Evolutionary conservation across 257 asterid genomes (phyloP).

Genomic region (Linderniella brevidens): DNA sequence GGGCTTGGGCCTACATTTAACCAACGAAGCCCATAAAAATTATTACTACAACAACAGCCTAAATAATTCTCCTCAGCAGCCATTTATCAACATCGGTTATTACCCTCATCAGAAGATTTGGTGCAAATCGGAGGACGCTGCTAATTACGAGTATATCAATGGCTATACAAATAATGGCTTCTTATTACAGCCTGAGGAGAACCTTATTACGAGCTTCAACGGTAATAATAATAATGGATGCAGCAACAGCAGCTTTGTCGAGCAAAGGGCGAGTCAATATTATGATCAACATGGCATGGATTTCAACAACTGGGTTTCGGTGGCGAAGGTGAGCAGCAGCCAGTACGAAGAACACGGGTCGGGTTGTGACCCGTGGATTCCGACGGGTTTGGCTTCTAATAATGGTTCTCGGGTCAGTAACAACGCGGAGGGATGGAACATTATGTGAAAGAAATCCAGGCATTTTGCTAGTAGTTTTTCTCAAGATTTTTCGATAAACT

Average conservation of each 20-base stretch:
- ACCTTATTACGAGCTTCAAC: too few relatives aligned
- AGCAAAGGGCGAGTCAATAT: too few relatives aligned
- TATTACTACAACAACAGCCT: neutral
- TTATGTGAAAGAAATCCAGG: too few relatives aligned
- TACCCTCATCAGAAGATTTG: conserved; percentile 35
- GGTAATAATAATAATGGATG: too few relatives aligned
- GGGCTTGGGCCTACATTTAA: neutral
- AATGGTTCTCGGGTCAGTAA: neutral
- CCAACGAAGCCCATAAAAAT: neutral
- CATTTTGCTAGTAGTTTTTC: too few relatives aligned
- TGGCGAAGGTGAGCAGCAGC: neutral
- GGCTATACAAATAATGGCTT: conserved; percentile 12
- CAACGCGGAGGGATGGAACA: too few relatives aligned
- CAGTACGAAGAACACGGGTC: neutral
- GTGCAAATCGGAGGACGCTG: conserved; percentile 77
- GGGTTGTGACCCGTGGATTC: neutral
- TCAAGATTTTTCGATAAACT: too few relatives aligned
- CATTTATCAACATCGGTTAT: conserved; percentile 19
- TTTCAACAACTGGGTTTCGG: neutral
- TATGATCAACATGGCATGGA: neutral
- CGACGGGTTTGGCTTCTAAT: neutral
- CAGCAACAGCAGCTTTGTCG: too few relatives aligned
- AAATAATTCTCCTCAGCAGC: neutral
- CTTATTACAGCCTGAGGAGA: too few relatives aligned
- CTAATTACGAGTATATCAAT: too few relatives aligned